Evolutionary conservation across 164 flowering plant genomes (phyloP).

Genomic region (Sextonia rubra): DNA sequence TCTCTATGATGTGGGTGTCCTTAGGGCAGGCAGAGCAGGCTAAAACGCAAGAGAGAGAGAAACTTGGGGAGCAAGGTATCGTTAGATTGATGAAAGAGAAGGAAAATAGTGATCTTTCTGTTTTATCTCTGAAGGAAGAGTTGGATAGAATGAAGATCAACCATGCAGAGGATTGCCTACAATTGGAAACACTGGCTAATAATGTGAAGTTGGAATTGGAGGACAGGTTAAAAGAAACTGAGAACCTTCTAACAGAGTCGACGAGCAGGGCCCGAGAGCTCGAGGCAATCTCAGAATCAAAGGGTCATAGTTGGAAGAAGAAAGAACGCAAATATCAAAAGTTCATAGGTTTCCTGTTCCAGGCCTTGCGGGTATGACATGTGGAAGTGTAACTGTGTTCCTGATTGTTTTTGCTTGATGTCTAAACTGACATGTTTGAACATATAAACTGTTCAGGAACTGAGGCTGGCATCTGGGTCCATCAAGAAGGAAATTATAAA

Average conservation of each 20-base stretch:
- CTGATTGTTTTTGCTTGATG: not conserved
- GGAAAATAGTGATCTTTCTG: conserved; percentile 36
- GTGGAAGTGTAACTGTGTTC: not conserved
- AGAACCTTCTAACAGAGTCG: conserved; percentile 44
- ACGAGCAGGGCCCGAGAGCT: conserved; percentile 51
- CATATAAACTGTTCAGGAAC: conserved; percentile 39
- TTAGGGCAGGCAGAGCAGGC: conserved; percentile 56
- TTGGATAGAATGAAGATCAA: conserved; percentile 37
- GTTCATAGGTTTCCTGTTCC: conserved; percentile 45
- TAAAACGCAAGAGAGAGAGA: conserved; percentile 57
- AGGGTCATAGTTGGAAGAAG: conserved; percentile 48
- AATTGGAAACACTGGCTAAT: conserved; percentile 42
- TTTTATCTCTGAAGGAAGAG: conserved; percentile 52
- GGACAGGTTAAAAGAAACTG: conserved; percentile 54
- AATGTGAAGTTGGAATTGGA: conserved; percentile 42
- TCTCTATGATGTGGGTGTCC: not conserved
- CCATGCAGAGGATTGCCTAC: conserved; percentile 40
- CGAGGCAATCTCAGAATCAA: conserved; percentile 50
- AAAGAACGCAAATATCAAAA: conserved; percentile 47
- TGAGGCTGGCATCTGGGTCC: conserved; percentile 47
- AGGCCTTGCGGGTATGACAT: conserved; percentile 56
- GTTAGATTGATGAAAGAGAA: conserved; percentile 53
- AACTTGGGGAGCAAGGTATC: conserved; percentile 57
- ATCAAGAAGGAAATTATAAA: conserved; percentile 59
- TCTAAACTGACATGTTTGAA: conserved; percentile 1